phyloP scores from a whole-genome alignment of 208 protist genomes.

The Blastocrithidia nonstop region DNA sequence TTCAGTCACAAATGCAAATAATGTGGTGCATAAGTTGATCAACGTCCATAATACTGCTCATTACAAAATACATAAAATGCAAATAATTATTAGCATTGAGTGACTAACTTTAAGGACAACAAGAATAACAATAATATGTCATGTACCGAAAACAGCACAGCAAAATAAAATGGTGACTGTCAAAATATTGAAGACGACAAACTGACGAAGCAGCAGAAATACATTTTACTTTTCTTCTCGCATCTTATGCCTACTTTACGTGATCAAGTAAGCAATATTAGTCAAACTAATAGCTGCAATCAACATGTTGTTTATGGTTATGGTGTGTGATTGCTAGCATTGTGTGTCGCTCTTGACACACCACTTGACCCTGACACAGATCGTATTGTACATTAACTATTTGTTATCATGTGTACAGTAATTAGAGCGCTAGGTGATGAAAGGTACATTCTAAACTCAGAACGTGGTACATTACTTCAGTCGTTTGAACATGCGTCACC shows the following conservation, averaged over 20 bases:
- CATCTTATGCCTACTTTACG: conserved; percentile 19
- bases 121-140: no score
- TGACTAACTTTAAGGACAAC: no score
- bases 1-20: conserved; percentile 5
- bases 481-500: conserved; percentile 5
- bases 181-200: no score
- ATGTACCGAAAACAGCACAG: no score
- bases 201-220: conserved; percentile 3
- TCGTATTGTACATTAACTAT: conserved; percentile 46
- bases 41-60: no score
- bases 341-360: conserved; percentile 38
- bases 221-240: conserved; percentile 20
- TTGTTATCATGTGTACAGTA: conserved; percentile 45
- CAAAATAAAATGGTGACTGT: no score
- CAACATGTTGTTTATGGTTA: conserved; percentile 19
- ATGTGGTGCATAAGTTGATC: no score
- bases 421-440: conserved; percentile 31
- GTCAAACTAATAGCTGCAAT: no score
- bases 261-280: neutral
- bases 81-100: no score
- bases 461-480: conserved; percentile 22
- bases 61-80: no score
- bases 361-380: conserved; percentile 71
- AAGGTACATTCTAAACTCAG: conserved; percentile 18
- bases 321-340: conserved; percentile 50